Conservation (phyloP, 208 protist genomes). For the Sergeia podlipaevii region DNA sequence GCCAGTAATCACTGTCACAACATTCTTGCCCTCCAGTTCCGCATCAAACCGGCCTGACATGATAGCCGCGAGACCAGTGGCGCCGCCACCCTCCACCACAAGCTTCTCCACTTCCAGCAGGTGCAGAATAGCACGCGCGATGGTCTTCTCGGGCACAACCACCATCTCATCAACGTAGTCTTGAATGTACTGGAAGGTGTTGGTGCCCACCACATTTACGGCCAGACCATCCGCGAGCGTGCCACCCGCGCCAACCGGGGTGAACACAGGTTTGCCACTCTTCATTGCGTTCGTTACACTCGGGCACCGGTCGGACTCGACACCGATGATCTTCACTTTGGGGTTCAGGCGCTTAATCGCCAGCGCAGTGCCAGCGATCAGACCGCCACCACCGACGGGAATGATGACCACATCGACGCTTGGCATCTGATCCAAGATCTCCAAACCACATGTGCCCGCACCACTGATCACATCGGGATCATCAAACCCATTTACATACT, state of each 20-base stretch:
- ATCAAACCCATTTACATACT: constrained; percentile 92
- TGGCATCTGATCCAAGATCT: constrained; percentile 86
- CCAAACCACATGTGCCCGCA: constrained; percentile 83
- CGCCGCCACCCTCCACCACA: constrained; percentile 85
- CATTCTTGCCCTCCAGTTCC: constrained; percentile 61
- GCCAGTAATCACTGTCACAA: constrained; percentile 80
- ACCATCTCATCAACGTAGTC: constrained; percentile 77
- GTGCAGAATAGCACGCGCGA: constrained; percentile 82
- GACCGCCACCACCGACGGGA: constrained; percentile 86
- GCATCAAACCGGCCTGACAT: constrained; percentile 47
- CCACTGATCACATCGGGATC: constrained; percentile 82
- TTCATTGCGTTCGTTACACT: constrained; percentile 48
- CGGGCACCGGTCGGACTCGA: constrained; percentile 74
- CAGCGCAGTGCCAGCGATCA: constrained; percentile 82
- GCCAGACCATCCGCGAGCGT: constrained; percentile 92
- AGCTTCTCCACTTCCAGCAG: constrained; percentile 89
- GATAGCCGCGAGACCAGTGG: constrained; percentile 68
- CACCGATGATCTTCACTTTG: constrained; percentile 69
- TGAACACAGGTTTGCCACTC: constrained; percentile 46
- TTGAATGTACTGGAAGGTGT: constrained; percentile 64
- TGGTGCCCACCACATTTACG: constrained; percentile 73
- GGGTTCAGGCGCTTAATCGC: constrained; percentile 83
- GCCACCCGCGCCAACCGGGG: constrained; percentile 30
- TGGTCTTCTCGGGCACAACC: constrained; percentile 62
- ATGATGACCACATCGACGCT: constrained; percentile 83